These are phyloP conservation scores for Raphidocelis subcapitata DNA, from an alignment of 139 green algal species.

Conservation along the genomic window DNA sequence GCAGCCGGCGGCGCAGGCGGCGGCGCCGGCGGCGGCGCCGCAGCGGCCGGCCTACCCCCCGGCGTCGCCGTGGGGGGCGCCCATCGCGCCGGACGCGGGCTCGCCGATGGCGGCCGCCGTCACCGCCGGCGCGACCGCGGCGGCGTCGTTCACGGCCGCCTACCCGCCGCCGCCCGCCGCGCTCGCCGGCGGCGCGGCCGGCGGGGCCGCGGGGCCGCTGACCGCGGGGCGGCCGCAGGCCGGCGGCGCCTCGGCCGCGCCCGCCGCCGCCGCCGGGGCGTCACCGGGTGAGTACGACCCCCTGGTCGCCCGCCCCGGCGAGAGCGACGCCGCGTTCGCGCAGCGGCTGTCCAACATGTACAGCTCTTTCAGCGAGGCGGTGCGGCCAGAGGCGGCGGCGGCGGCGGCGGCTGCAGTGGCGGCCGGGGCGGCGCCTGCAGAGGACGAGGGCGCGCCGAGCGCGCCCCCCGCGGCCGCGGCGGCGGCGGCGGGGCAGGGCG, in stretches of 20 bases:
- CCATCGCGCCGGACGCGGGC: not conserved
- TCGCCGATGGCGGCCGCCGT: no score
- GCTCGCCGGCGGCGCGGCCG: not conserved
- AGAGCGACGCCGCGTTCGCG: constrained; percentile 23
- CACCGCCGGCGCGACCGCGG: no score
- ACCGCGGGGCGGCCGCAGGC: not conserved
- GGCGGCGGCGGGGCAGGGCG: no score
- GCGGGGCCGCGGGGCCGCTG: not conserved
- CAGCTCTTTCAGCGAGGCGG: not conserved
- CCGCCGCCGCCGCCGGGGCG: constrained; percentile 4
- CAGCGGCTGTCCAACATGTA: not conserved
- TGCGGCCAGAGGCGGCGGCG: not conserved
- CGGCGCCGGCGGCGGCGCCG: not conserved
- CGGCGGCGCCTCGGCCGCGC: not conserved
- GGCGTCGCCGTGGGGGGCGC: not conserved
- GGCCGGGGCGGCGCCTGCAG: not conserved
- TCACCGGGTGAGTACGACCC: not conserved
- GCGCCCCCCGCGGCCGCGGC: no score
- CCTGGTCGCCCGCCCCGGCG: constrained; percentile 15
- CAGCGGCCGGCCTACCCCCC: not conserved
- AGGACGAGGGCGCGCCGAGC: no score
- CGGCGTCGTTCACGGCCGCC: no score
- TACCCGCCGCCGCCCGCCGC: not conserved
- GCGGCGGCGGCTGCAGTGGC: not conserved
- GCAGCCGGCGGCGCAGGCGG: not conserved